Evolutionary conservation across 495 filamentous ascomycete genomes (phyloP).

Genomic region (Aspergillus nidulans): DNA sequence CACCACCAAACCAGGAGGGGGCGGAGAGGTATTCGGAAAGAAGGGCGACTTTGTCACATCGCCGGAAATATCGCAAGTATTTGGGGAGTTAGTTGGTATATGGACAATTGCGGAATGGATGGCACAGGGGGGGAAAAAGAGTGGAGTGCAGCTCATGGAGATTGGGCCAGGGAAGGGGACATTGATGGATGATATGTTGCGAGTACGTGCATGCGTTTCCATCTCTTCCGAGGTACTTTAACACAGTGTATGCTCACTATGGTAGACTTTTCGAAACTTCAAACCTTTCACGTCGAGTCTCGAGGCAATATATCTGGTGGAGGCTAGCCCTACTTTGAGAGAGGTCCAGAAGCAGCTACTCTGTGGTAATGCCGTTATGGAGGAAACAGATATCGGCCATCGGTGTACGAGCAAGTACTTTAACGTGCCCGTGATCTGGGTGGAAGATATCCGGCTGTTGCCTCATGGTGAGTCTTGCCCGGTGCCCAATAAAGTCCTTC

Average conservation of each 20-base stretch:
- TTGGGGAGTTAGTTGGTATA: slow-evolving; percentile 88
- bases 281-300: slow-evolving; percentile 70
- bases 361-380: slow-evolving; percentile 70
- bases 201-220: slow-evolving; percentile 46
- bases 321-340: slow-evolving; percentile 74
- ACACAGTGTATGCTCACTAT: background rate
- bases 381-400: slow-evolving; percentile 70
- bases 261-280: slow-evolving; percentile 78
- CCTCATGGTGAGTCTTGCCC: slow-evolving; percentile 53
- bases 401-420: slow-evolving; percentile 72
- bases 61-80: slow-evolving; percentile 94
- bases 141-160: slow-evolving; percentile 82
- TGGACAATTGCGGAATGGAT: slow-evolving; percentile 98
- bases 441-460: slow-evolving; percentile 79
- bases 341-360: slow-evolving; percentile 73
- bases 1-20: slow-evolving; percentile 58
- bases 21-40: slow-evolving; percentile 77
- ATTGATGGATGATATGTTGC: slow-evolving; percentile 92
- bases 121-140: slow-evolving; percentile 67
- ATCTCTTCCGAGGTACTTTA: background rate
- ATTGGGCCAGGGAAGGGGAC: slow-evolving; percentile 93
- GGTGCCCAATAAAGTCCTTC: background rate
- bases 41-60: slow-evolving; percentile 95
- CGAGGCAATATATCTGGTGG: slow-evolving; percentile 83
- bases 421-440: slow-evolving; percentile 74